Evolutionary conservation across 139 green algal genomes (phyloP).

Genomic region (Picochlorum sp.): DNA sequence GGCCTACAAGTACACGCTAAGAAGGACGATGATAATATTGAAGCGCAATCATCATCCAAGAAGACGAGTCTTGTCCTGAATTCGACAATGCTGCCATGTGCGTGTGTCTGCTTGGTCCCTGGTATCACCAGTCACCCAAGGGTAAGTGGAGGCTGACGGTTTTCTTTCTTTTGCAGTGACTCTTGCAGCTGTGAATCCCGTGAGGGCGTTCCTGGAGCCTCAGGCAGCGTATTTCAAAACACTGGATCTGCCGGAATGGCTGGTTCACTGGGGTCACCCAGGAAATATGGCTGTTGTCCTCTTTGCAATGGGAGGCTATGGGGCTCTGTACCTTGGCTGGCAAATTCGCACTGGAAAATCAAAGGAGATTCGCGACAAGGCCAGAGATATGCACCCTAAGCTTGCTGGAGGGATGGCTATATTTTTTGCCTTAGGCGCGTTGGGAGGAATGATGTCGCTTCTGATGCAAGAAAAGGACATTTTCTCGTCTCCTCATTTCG

Average conservation of each 20-base stretch:
- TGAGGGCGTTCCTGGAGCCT: conserved; percentile 17
- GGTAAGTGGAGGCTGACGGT: no score
- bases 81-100: no score
- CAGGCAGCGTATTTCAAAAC: conserved; percentile 35
- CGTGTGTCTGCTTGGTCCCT: no score
- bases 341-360: conserved; percentile 38
- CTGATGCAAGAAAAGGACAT: conserved; percentile 68
- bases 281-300: conserved; percentile 67
- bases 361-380: conserved; percentile 35
- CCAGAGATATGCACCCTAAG: conserved; percentile 70
- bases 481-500: conserved; percentile 40
- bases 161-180: not conserved
- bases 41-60: no score
- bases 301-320: conserved; percentile 55
- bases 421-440: conserved; percentile 66
- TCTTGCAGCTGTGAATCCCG: conserved; percentile 15
- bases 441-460: conserved; percentile 58
- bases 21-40: no score
- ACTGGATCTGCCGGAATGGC: conserved; percentile 28
- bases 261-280: conserved; percentile 16
- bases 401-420: conserved; percentile 58
- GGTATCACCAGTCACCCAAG: no score
- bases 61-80: no score
- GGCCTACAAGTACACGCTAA: no score
- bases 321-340: conserved; percentile 54